Evolutionary conservation across 306 rosid genomes (phyloP), one percentile per base, ranked within the genome.

Genomic region (Fragaria ananassa): DNA sequence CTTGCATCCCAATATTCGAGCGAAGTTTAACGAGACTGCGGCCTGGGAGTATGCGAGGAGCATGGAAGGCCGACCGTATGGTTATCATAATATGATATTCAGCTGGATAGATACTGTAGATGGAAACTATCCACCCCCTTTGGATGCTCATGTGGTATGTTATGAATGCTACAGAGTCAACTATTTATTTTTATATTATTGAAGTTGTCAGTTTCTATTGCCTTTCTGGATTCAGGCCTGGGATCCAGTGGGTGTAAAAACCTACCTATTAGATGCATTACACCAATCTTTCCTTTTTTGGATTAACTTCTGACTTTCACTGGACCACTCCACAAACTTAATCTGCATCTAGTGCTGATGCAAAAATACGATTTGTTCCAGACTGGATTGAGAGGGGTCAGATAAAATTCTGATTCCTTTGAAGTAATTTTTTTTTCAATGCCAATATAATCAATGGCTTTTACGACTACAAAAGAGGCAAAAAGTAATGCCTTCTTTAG

Each of bases 41-140:
- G 99, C 99, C 1, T 96, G 99, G 99, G 98, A 96, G 86, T 96
- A 89, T 76, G 99, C 88, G 27, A 63, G 76, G 80, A 91, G 91
- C 88, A 96, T 96, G 99, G 84, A 57, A 37, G 98, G 97, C 39
- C 82, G 85, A 72, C 97, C 96, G 1, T 96, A 92, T 85, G 99
- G 99, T 79, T 96, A 89, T 85, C 99, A 96, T 81, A 96, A 96
- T 85, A 37, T 96, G 96, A 87, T 96, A 80, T 96, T 96, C 86
- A 89, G 98, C 83, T 96, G 99, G 99, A 96, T 96, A 76, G 99
- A 96, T 79, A 96, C 99, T 67, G 60, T 81, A 65, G 79, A 11
- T 5, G 90, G 72, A 46, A 96, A 96, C 81, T 96, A 91, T 82
- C 99, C 99, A 23, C 98, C 99, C 44, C 99, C 99, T 19, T 83